These are phyloP conservation scores for Xylaria sp. DNA, from an alignment of 2,329 filamentous ascomycete genomes.

Conservation along the genomic window DNA sequence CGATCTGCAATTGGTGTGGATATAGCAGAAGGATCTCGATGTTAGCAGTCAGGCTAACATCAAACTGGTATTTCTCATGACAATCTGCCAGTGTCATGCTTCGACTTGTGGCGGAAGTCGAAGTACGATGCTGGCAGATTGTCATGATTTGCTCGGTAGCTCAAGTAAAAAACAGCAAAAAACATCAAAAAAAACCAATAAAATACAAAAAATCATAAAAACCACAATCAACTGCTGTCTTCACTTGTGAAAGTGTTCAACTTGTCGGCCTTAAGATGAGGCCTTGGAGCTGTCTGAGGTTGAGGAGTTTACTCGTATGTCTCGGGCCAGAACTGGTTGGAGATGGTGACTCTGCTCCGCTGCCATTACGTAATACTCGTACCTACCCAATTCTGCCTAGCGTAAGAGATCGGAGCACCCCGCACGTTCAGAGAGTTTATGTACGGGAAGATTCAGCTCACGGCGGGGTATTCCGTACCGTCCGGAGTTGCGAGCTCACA, in stretches of 20 bases:
- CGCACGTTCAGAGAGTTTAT: too few species aligned
- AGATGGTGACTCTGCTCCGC: not conserved
- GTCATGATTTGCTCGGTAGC: not conserved
- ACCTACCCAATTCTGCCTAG: too few species aligned
- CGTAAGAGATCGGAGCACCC: too few species aligned
- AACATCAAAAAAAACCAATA: too few species aligned
- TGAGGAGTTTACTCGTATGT: not conserved
- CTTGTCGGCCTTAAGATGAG: not conserved
- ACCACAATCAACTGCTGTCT: not conserved
- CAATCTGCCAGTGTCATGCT: too few species aligned
- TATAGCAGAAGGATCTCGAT: not conserved
- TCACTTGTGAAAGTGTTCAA: not conserved
- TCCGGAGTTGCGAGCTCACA: too few species aligned
- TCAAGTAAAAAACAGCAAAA: too few species aligned
- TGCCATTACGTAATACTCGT: not conserved
- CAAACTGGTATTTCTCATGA: too few species aligned
- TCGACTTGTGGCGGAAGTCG: not conserved
- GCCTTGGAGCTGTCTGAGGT: not conserved
- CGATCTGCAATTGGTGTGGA: not conserved
- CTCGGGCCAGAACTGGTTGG: not conserved
- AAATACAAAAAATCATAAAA: too few species aligned
- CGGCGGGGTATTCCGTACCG: too few species aligned
- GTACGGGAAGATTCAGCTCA: too few species aligned
- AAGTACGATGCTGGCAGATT: not conserved
- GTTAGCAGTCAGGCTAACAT: not conserved